Percentiles rank a stretch among this genome's conserved stretches.
phyloP scores from a whole-genome alignment of 352 stramenopile genomes.

The Phytophthora sansomeana region DNA sequence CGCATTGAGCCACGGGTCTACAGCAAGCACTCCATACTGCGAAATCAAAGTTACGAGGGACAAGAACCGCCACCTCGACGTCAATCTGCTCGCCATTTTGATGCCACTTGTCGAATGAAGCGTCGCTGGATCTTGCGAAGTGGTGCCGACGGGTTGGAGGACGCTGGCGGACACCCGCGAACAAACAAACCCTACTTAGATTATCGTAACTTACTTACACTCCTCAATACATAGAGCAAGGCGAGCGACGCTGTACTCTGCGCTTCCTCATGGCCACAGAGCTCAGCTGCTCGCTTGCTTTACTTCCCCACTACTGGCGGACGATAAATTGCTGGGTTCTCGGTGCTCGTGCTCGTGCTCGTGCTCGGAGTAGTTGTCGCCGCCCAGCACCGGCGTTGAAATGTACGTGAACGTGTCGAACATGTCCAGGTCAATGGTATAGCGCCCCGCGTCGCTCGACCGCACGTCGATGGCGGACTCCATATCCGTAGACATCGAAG shows the following conservation, averaged over 20 bases:
- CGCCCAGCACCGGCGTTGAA: slow-evolving; percentile 57
- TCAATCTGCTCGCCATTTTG: slow-evolving; percentile 10
- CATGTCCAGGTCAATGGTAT: slow-evolving; percentile 59
- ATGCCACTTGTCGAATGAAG: slow-evolving; percentile 7
- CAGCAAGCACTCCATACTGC: background rate
- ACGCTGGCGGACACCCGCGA: slow-evolving; percentile 5
- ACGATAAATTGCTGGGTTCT: slow-evolving; percentile 37
- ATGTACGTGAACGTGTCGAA: slow-evolving; percentile 63
- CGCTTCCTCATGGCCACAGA: slow-evolving; percentile 18
- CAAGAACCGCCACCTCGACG: slow-evolving; percentile 12
- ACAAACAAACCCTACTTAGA: slow-evolving; percentile 31
- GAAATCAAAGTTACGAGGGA: slow-evolving; percentile 16
- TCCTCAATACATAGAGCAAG: slow-evolving; percentile 33
- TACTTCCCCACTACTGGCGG: slow-evolving; percentile 26
- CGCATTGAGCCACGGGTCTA: slow-evolving; percentile 21
- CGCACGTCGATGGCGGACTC: slow-evolving; percentile 20
- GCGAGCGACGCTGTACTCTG: slow-evolving; percentile 9
- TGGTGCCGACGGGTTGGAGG: background rate
- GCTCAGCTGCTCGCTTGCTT: slow-evolving; percentile 27
- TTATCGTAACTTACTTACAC: slow-evolving; percentile 40
- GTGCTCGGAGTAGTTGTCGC: slow-evolving; percentile 32
- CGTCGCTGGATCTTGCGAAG: slow-evolving; percentile 23
- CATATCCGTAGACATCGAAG: slow-evolving; percentile 13
- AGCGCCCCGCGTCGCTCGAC: slow-evolving; percentile 27
- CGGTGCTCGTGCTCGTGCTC: too few relatives aligned